These are phyloP conservation scores for Pyronema domesticum DNA, from an alignment of 495 filamentous ascomycete genomes.

Conservation along the genomic window DNA sequence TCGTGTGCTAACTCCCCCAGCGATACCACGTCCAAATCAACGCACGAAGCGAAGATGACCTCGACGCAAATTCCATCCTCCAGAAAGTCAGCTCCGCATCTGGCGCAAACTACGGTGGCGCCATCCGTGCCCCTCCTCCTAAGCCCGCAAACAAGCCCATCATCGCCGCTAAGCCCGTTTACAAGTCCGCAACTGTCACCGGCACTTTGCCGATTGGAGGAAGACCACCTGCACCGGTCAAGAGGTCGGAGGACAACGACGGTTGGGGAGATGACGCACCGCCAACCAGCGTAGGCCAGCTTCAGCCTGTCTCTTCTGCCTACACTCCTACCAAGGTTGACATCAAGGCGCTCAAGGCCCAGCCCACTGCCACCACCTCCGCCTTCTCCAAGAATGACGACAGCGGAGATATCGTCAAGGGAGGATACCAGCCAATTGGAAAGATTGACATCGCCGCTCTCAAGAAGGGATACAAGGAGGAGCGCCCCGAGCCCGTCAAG, in stretches of 20 bases:
- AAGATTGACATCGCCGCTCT: constrained; percentile 92
- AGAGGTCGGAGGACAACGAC: constrained; percentile 45
- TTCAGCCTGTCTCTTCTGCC: constrained; percentile 85
- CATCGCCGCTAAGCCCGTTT: constrained; percentile 70
- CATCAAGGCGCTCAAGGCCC: constrained; percentile 44
- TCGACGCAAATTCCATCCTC: constrained; percentile 71
- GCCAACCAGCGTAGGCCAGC: constrained; percentile 58
- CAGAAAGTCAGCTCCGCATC: constrained; percentile 93
- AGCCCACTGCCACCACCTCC: constrained; percentile 46
- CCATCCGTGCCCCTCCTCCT: constrained; percentile 31
- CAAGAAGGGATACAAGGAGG: constrained; percentile 52
- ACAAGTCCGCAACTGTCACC: constrained; percentile 58
- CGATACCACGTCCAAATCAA: constrained; percentile 97
- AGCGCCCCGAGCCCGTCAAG: constrained; percentile 67
- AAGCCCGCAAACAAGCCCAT: constrained; percentile 45
- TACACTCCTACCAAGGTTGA: constrained; percentile 92
- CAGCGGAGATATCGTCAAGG: constrained; percentile 49
- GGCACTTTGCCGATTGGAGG: constrained; percentile 29
- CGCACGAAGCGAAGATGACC: constrained; percentile 72
- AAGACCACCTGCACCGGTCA: constrained; percentile 44
- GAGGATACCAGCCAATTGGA: constrained; percentile 88
- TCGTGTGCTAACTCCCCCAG: constrained; percentile 24
- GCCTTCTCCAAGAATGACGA: constrained; percentile 27
- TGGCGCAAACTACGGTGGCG: constrained; percentile 73
- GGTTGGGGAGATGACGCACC: constrained; percentile 96